These are phyloP conservation scores for Leccinellum albellum DNA, from an alignment of 768 basidiomycete genomes.

Conservation along the genomic window DNA sequence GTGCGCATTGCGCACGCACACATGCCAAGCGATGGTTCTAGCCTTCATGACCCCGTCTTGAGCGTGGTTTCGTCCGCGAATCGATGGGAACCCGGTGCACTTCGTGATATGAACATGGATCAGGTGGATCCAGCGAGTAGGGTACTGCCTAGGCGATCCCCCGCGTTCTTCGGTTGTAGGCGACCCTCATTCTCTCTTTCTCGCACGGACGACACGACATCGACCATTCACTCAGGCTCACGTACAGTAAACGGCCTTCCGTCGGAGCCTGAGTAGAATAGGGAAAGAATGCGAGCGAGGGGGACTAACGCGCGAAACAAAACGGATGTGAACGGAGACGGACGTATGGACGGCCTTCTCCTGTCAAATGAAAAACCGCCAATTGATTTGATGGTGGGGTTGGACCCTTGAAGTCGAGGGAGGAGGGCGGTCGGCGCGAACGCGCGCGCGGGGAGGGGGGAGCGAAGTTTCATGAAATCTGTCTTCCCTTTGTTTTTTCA, in stretches of 20 bases:
- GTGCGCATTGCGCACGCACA: not conserved
- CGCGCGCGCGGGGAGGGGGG: not conserved
- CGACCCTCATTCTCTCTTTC: not conserved
- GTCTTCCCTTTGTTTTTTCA: not conserved
- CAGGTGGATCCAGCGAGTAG: not conserved
- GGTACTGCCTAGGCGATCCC: not conserved
- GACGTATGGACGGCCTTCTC: conserved; percentile 4
- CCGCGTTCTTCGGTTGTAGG: not conserved
- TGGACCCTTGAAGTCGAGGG: not conserved
- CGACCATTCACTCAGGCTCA: not conserved
- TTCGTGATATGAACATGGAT: not conserved
- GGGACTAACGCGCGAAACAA: not conserved
- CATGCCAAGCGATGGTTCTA: not conserved
- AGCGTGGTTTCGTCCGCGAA: not conserved
- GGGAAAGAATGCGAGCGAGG: conserved; percentile 8
- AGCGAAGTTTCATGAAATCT: conserved; percentile 6
- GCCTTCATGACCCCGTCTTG: not conserved
- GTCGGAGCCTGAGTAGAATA: conserved; percentile 1
- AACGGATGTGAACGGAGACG: not conserved
- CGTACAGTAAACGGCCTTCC: not conserved
- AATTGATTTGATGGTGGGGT: not conserved
- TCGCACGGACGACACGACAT: not conserved
- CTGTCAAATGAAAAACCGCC: conserved; percentile 9
- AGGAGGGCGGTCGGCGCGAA: not conserved
- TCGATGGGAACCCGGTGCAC: not conserved